These are phyloP conservation scores for Debaryomyces udenii DNA, from an alignment of 1,139 yeast species.

Conservation along the genomic window DNA sequence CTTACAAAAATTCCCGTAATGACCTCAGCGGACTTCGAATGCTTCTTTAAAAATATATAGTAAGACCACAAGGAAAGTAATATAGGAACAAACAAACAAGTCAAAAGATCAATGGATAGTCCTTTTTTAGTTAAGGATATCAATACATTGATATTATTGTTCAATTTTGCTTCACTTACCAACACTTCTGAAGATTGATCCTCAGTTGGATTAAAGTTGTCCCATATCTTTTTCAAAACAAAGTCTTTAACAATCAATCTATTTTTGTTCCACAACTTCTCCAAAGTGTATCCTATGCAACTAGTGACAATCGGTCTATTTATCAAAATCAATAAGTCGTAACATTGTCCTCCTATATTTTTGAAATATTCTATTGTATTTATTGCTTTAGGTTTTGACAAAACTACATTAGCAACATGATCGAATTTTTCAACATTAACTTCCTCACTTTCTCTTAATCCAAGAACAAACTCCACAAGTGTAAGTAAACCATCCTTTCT, in stretches of 20 bases:
- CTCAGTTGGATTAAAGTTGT: conserved; percentile 26
- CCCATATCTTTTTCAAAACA: conserved; percentile 53
- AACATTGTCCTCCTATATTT: conserved; percentile 60
- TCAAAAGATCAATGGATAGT: conserved; percentile 44
- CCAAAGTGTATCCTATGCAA: conserved; percentile 59
- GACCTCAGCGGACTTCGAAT: conserved; percentile 44
- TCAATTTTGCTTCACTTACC: conserved; percentile 52
- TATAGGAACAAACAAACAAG: conserved; percentile 48
- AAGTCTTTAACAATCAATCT: conserved; percentile 60
- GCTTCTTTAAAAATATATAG: conserved; percentile 48
- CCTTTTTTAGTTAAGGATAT: conserved; percentile 62
- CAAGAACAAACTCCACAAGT: conserved; percentile 75
- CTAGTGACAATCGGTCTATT: conserved; percentile 65
- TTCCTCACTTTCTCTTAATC: conserved; percentile 73
- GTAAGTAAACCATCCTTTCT: conserved; percentile 66
- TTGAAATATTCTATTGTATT: conserved; percentile 53
- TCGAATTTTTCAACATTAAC: conserved; percentile 66
- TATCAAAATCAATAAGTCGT: conserved; percentile 56
- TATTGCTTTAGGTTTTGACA: conserved; percentile 60
- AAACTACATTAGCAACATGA: conserved; percentile 62
- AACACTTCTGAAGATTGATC: conserved; percentile 24
- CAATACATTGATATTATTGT: conserved; percentile 66
- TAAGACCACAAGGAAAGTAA: conserved; percentile 64
- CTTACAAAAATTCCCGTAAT: conserved; percentile 51
- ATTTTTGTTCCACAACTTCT: conserved; percentile 56